Evolutionary conservation across 495 filamentous ascomycete species (phyloP).

Genomic region (Neurospora sp.): DNA sequence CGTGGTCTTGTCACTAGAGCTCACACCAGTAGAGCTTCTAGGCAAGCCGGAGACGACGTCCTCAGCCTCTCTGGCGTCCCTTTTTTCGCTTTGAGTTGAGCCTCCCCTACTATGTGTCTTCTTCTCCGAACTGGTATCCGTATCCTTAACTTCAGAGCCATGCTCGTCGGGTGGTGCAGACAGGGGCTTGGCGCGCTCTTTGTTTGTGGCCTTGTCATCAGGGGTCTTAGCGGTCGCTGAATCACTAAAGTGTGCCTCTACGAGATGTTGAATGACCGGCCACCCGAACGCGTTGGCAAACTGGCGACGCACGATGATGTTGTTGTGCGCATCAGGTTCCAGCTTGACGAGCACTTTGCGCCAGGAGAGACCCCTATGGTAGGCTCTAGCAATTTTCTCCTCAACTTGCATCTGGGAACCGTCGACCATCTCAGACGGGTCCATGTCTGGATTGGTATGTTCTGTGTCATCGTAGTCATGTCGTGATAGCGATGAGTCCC

Average conservation of each 20-base stretch:
- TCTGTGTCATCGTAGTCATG: conserved; percentile 28
- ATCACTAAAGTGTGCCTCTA: conserved; percentile 84
- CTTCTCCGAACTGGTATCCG: conserved; percentile 2
- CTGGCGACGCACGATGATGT: conserved; percentile 89
- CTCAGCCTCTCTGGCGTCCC: conserved; percentile 10
- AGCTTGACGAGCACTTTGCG: conserved; percentile 91
- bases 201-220: conserved; percentile 40
- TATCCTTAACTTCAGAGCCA: conserved; percentile 27
- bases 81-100: conserved; percentile 9
- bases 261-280: conserved; percentile 89
- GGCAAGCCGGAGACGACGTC: conserved; percentile 5
- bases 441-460: conserved; percentile 26
- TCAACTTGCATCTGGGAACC: conserved; percentile 71
- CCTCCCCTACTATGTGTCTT: neutral
- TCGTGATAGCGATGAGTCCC: conserved; percentile 22
- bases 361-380: conserved; percentile 84
- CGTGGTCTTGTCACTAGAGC: conserved; percentile 1
- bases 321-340: conserved; percentile 97
- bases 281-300: conserved; percentile 97
- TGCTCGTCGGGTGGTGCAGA: conserved; percentile 25
- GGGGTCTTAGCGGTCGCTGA: conserved; percentile 45
- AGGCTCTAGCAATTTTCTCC: conserved; percentile 93
- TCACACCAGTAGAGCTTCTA: neutral
- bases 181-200: conserved; percentile 32
- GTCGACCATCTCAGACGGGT: conserved; percentile 39